Conservation (phyloP, 2,329 filamentous ascomycete genomes). For the Colletotrichum spinosum region DNA sequence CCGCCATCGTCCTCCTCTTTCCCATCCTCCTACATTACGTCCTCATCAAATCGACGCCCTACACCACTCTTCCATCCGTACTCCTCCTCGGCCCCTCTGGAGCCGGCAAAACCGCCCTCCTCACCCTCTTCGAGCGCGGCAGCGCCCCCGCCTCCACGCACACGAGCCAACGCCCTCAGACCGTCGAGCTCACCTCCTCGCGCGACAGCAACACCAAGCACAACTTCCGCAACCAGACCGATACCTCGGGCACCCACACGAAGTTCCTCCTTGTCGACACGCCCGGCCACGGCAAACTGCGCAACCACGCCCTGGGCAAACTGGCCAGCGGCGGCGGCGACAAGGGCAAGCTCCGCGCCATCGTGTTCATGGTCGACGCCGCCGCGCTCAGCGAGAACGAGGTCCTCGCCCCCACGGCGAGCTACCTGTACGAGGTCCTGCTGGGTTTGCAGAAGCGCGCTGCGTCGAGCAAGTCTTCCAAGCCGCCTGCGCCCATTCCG, state of each 20-base stretch:
- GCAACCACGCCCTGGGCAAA: constrained; percentile 72
- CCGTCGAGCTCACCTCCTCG: constrained; percentile 67
- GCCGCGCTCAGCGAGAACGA: constrained; percentile 71
- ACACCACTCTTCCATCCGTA: constrained; percentile 78
- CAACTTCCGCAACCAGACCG: constrained; percentile 59
- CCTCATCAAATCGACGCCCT: constrained; percentile 75
- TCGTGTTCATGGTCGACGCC: constrained; percentile 92
- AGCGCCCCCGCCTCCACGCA: constrained; percentile 58
- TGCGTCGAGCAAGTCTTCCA: constrained; percentile 61
- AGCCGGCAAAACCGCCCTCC: constrained; percentile 87
- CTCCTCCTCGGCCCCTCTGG: constrained; percentile 85
- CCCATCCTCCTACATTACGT: constrained; percentile 83
- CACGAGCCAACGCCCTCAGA: constrained; percentile 63
- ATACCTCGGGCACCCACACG: constrained; percentile 62
- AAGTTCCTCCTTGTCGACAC: constrained; percentile 88
- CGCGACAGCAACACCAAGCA: constrained; percentile 55
- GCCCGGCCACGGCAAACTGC: constrained; percentile 94
- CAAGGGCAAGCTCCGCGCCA: constrained; percentile 69
- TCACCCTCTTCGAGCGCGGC: constrained; percentile 78
- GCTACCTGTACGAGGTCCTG: constrained; percentile 91
- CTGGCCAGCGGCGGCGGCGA: constrained; percentile 50
- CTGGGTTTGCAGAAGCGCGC: constrained; percentile 82
- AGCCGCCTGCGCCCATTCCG: constrained; percentile 61
- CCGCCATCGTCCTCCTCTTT: constrained; percentile 76
- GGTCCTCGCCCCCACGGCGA: constrained; percentile 77